These are phyloP conservation scores for Microcos paniculata DNA, from an alignment of 345 rosid genomes.

Conservation along the genomic window DNA sequence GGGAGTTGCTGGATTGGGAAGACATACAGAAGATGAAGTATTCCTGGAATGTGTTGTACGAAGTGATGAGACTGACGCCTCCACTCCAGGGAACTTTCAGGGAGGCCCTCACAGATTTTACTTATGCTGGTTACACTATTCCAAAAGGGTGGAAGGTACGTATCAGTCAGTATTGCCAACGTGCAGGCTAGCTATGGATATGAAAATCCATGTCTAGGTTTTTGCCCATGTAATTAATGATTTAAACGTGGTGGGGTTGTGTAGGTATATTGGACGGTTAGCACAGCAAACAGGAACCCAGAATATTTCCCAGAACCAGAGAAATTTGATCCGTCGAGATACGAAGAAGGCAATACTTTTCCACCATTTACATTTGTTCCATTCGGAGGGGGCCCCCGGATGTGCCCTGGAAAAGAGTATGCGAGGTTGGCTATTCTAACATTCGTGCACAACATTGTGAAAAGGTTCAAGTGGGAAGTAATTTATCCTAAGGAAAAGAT, in stretches of 20 bases:
- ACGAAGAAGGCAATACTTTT: slow-evolving; percentile 21
- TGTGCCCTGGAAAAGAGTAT: slow-evolving; percentile 21
- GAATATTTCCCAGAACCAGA: slow-evolving; percentile 30
- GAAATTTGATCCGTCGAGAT: slow-evolving; percentile 31
- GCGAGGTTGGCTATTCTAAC: slow-evolving; percentile 9
- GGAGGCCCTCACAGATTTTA: slow-evolving; percentile 44
- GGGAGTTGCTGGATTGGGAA: slow-evolving; percentile 43
- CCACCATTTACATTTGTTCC: slow-evolving; percentile 8
- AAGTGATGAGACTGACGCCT: slow-evolving; percentile 55
- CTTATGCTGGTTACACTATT: slow-evolving; percentile 46
- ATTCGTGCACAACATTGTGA: slow-evolving; percentile 8
- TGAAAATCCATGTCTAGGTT: not conserved
- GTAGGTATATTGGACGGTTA: slow-evolving; percentile 31
- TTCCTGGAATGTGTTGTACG: slow-evolving; percentile 43
- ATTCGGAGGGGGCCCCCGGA: slow-evolving; percentile 14
- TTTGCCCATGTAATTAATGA: too few relatives aligned
- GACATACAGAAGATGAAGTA: slow-evolving; percentile 56
- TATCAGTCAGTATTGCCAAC: too few relatives aligned
- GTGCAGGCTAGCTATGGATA: too few relatives aligned
- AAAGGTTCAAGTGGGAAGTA: slow-evolving; percentile 14
- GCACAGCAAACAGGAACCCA: slow-evolving; percentile 26
- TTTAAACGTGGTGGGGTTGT: not conserved
- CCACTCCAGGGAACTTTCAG: slow-evolving; percentile 58
- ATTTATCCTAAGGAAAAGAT: slow-evolving; percentile 26
- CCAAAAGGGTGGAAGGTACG: slow-evolving; percentile 47